phyloP scores from a whole-genome alignment of 1,284 basidiomycete species.

The Xerocomus amazonicus region DNA sequence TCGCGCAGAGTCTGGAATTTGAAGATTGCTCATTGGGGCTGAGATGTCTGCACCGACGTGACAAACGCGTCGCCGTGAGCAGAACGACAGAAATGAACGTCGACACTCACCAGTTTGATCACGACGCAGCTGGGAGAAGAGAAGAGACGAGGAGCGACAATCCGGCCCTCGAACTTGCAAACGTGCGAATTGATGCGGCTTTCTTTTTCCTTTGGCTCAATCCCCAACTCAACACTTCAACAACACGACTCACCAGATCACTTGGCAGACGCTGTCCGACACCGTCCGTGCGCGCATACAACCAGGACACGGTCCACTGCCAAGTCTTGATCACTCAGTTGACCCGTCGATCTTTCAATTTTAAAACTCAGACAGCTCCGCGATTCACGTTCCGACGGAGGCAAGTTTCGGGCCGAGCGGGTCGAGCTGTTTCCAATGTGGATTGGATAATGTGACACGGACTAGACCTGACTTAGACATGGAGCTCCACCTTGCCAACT shows the following conservation, averaged over 20 bases:
- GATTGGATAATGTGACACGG: too few species aligned
- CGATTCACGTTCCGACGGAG: conserved; percentile 15
- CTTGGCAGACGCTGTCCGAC: background rate
- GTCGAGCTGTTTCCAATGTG: too few species aligned
- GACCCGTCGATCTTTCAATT: conserved; percentile 19
- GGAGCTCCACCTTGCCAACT: conserved; percentile 48
- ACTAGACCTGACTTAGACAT: too few species aligned
- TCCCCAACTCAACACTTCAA: background rate
- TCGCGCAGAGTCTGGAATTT: conserved; percentile 49
- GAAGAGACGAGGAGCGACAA: background rate
- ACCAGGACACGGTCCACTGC: background rate
- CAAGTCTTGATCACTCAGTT: background rate
- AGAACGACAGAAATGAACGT: background rate
- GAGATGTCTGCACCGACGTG: too few species aligned
- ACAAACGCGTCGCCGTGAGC: too few species aligned
- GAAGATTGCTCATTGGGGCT: conserved; percentile 34
- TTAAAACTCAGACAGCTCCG: conserved; percentile 20
- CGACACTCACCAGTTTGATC: background rate
- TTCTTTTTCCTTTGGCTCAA: conserved; percentile 12
- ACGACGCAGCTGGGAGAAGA: background rate
- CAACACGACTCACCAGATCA: conserved; percentile 10
- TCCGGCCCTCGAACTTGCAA: conserved; percentile 10
- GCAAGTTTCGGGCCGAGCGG: conserved; percentile 21
- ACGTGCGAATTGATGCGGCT: conserved; percentile 30
- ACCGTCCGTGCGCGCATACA: background rate